These are phyloP conservation scores for Aphanomyces stellatus DNA, from an alignment of 352 stramenopile species.

Conservation along the genomic window DNA sequence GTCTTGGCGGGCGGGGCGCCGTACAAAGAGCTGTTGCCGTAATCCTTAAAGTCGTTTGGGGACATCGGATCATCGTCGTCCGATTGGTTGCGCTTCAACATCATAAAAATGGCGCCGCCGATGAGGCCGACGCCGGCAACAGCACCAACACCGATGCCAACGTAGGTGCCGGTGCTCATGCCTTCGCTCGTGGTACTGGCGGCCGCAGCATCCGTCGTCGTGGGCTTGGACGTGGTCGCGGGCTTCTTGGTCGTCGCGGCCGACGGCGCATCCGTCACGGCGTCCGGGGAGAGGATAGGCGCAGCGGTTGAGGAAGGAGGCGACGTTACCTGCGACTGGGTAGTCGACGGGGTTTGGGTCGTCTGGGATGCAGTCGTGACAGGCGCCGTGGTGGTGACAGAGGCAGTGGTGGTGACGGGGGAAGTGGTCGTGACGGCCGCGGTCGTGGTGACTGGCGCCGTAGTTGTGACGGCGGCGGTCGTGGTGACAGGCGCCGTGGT, in stretches of 20 bases:
- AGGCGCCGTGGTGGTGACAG: not conserved
- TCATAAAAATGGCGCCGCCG: not conserved
- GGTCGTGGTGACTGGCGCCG: not conserved
- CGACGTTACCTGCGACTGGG: no score
- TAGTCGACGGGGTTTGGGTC: not conserved
- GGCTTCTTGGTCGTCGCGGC: not conserved
- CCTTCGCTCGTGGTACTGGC: not conserved
- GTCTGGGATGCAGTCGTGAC: not conserved
- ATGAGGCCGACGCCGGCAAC: constrained; percentile 4
- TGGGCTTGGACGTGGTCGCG: constrained; percentile 1
- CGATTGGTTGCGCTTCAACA: not conserved
- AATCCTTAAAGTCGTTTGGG: not conserved
- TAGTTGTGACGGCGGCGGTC: not conserved
- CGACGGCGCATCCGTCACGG: not conserved
- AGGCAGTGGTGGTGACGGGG: not conserved
- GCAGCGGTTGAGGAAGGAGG: not conserved
- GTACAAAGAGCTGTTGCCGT: not conserved
- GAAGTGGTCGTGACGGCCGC: not conserved
- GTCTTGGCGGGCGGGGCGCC: not conserved
- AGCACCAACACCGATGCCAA: constrained; percentile 14
- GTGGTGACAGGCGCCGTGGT: not conserved
- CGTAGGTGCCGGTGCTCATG: not conserved
- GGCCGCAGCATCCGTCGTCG: not conserved
- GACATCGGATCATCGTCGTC: constrained; percentile 18
- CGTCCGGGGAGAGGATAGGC: not conserved